Base-by-base conservation (phyloP, 768 basidiomycete species). In the Coprinopsis cinerea region DNA sequence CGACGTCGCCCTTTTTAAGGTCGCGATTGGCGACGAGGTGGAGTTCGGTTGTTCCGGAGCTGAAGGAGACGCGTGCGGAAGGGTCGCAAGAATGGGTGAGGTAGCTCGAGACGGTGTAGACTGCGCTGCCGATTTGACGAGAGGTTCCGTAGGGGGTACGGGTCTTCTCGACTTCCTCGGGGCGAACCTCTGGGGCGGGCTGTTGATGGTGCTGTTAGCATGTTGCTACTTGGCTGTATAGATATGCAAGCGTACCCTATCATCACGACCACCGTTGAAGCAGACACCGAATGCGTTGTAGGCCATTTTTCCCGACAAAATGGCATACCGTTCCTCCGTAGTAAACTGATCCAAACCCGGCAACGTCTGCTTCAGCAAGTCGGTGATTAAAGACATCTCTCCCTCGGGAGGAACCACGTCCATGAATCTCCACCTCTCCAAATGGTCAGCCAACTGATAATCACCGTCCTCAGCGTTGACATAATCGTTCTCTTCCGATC, bases 241-340 rank as follows among this genome's bases (percentile, higher is more conserved):
- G 32, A 17, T 18, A 53, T 9, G 47, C 41, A 43, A 46, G 15
- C 68, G 51, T 40, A 89, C 89, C 76, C 78, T 87, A 59, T 88
- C 79, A 53, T 81, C 76, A 24, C 89, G 72, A 17, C 88, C 88
- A 25, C 73, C 77, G 47, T 68, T 74, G 55, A 73, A 83, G 62
- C 71, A 80, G 44, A 92, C 79, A 49, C 90, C 90, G 58, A 81
- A 86, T 2, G 80, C 74, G 56, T 92, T 92, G 65, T 89, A 91
- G 2, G 72, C 66, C 72, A 92, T 81, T 63, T 81, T 88, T 15
- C 85, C 86, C 34, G 78, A 62, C 42, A 85, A 72, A 15, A 72
- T 71, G 9, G 76, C 68, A 53, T 87, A 77, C 20, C 79, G 72
- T 32, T 87, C 83, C 23, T 81, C 77, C 2, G 78, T 77, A 23